Conservation (phyloP, 441 rosid genomes). For the Manihot esculenta region DNA sequence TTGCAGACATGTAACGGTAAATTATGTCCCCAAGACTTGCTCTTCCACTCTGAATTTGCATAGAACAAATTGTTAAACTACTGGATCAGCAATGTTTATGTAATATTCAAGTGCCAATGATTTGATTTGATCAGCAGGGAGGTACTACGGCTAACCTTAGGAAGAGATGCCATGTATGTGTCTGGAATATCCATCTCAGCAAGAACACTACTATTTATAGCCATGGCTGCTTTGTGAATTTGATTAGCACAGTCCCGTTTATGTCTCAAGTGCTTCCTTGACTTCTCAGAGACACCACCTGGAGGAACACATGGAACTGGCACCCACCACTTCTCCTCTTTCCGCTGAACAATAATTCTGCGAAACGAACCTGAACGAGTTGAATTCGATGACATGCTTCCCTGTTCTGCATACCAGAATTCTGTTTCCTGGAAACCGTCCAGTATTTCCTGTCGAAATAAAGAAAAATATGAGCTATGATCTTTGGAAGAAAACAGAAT, state of each 20-base stretch:
- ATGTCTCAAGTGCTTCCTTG: slow-evolving; percentile 80
- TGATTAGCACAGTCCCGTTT: slow-evolving; percentile 85
- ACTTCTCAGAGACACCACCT: slow-evolving; percentile 67
- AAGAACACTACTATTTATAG: slow-evolving; percentile 76
- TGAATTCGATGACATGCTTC: slow-evolving; percentile 68
- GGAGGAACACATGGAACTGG: slow-evolving; percentile 88
- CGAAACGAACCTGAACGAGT: slow-evolving; percentile 71
- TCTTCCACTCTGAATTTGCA: slow-evolving; percentile 68
- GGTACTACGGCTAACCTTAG: slow-evolving; percentile 68
- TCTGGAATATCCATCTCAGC: slow-evolving; percentile 92
- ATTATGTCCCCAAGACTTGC: slow-evolving; percentile 78
- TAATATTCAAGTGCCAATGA: too few species aligned
- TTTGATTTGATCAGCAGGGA: not conserved
- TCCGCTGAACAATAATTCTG: slow-evolving; percentile 70
- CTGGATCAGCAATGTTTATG: not conserved
- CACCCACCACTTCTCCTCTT: slow-evolving; percentile 99
- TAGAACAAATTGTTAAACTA: not conserved
- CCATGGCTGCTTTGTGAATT: slow-evolving; percentile 97
- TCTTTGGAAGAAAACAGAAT: slow-evolving; percentile 5
- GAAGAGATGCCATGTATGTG: slow-evolving; percentile 78
- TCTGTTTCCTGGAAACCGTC: slow-evolving; percentile 75
- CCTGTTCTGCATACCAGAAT: slow-evolving; percentile 98
- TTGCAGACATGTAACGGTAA: slow-evolving; percentile 63
- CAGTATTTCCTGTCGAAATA: slow-evolving; percentile 73
- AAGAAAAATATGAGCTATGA: slow-evolving; percentile 4